Conservation (phyloP, 768 basidiomycete genomes). For the Termitomyces bulborhizus region DNA sequence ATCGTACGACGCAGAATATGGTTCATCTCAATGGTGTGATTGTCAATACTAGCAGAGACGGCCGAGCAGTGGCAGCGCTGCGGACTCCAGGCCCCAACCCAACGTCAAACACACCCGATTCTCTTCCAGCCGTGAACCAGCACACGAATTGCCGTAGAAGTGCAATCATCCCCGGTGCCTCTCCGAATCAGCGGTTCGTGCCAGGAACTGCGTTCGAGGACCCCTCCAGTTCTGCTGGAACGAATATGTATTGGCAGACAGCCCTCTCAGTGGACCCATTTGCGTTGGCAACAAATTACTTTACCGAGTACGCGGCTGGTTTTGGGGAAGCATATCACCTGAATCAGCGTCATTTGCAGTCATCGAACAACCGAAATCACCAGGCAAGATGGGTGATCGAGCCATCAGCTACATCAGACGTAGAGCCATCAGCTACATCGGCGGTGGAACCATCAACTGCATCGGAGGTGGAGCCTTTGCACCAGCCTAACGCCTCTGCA, state of each 20-base stretch:
- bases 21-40: not conserved
- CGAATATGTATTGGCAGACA: not conserved
- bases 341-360: not conserved
- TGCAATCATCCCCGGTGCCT: conserved; percentile 26
- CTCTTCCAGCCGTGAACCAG: not conserved
- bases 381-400: not conserved
- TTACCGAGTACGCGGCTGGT: conserved; percentile 20
- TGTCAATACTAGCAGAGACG: not conserved
- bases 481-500: not conserved
- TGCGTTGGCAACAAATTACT: conserved; percentile 16
- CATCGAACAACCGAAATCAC: not conserved
- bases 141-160: conserved; percentile 14
- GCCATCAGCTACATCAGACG: not conserved
- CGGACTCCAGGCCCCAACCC: not conserved
- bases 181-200: conserved; percentile 25
- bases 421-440: not conserved
- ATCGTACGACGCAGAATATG: not conserved
- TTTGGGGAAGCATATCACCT: conserved; percentile 18
- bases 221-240: not conserved
- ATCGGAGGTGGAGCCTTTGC: not conserved
- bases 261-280: conserved; percentile 15
- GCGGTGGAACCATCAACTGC: not conserved
- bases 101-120: not conserved
- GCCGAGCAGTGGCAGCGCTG: not conserved
- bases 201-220: conserved; percentile 8